These are phyloP conservation scores for Entelexis sorbosivorans DNA, from an alignment of 1,139 yeast genomes.

Conservation along the genomic window DNA sequence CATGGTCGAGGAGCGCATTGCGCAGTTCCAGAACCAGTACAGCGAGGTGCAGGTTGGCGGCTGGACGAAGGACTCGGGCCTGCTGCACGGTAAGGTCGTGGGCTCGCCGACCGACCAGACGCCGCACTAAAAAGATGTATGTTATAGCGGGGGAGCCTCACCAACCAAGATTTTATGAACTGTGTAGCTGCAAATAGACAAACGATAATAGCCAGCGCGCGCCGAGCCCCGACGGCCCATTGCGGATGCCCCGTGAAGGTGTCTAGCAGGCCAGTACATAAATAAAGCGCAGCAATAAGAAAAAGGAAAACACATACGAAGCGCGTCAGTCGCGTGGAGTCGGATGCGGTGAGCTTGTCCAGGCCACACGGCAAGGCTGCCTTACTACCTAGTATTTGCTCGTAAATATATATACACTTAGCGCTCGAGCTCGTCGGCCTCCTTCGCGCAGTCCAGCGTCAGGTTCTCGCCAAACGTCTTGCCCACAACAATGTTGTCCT, in stretches of 20 bases:
- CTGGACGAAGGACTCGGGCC: conserved; percentile 56
- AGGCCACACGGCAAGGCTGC: no score
- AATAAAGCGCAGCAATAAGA: no score
- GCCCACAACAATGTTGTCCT: conserved; percentile 75
- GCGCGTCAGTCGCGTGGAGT: no score
- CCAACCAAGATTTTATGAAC: background rate
- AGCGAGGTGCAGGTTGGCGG: conserved; percentile 57
- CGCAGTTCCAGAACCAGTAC: conserved; percentile 37
- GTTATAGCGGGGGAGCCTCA: background rate
- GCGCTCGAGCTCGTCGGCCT: conserved; percentile 35
- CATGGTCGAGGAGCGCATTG: conserved; percentile 61
- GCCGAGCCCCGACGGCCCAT: no score
- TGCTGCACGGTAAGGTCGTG: conserved; percentile 54
- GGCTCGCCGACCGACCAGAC: conserved; percentile 40
- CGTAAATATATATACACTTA: background rate
- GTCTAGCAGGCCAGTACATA: no score
- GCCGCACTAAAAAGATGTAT: conserved; percentile 15
- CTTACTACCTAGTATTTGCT: background rate
- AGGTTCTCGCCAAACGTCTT: conserved; percentile 46
- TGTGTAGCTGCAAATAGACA: conserved; percentile 2
- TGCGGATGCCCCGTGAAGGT: no score
- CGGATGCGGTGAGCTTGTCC: no score
- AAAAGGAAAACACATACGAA: no score
- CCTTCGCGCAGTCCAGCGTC: conserved; percentile 77
- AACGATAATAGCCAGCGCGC: no score